Base-by-base conservation (phyloP, 2,329 filamentous ascomycete genomes). In the Cladosporium phlei region DNA sequence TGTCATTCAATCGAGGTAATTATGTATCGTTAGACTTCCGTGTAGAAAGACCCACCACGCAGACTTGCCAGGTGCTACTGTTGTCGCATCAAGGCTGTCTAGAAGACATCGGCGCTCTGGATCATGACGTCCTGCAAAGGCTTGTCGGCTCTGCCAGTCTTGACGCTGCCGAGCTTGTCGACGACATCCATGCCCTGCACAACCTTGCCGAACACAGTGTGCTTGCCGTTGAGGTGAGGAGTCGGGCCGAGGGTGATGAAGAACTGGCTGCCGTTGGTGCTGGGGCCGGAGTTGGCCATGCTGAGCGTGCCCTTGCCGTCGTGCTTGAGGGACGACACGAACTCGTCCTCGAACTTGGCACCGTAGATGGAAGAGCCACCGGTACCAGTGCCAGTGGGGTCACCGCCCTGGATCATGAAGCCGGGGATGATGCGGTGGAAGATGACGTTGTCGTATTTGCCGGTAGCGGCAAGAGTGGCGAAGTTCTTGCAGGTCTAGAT, bases 181-280 rank as follows among this genome's bases (percentile, higher is more conserved):
- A 97, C 86, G 3, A 96, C 82, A 49, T 96, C 88, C 80, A 95
- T 86, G 28, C 91, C 90, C 34, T 90, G 85, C 35, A 87, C 75
- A 2, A 97, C 90, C 65, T 86, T 83, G 43, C 91, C 93, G 60
- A 97, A 97, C 16, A 97, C 90, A 49, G 95, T 89, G 66, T 98
- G 93, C 71, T 96, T 96, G 63, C 79, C 80, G 68, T 97, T 86
- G 16, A 97, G 72, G 63, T 94, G 94, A 2, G 88, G 87, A 0
- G 90, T 93, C 5, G 43, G 52, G 1, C 50, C 54, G 10, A 60
- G 52, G 1, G 90, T 97, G 71, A 97, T 91, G 75, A 98, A 98
- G 76, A 98, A 97, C 63, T 97, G 93, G 49, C 82, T 89, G 33
- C 93, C 93, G 66, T 97, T 97, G 55, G 88, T 91, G 69, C 95